Conservation (phyloP, 106 monocot species). For the Allium fistulosum region DNA sequence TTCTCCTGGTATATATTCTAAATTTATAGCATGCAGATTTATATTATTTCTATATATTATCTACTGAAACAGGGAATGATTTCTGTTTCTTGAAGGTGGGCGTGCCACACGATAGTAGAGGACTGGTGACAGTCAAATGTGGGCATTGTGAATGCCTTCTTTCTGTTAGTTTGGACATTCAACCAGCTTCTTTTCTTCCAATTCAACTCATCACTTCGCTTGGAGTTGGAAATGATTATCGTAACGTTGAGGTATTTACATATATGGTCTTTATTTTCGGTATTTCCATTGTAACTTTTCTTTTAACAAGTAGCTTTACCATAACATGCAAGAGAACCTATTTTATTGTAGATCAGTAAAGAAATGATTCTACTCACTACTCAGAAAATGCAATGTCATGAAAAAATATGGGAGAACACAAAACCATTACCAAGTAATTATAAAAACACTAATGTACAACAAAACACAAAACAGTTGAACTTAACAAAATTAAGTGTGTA, state of each 20-base stretch:
- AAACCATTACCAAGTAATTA: too few relatives aligned
- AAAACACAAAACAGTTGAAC: too few relatives aligned
- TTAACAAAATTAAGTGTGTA: too few relatives aligned
- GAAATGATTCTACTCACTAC: too few relatives aligned
- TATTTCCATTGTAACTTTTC: too few relatives aligned
- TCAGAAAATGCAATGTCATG: too few relatives aligned
- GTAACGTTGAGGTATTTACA: too few relatives aligned
- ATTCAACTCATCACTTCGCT: constrained; percentile 31
- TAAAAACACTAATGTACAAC: too few relatives aligned
- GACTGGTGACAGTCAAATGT: constrained; percentile 69
- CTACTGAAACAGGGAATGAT: not conserved
- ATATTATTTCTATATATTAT: not conserved
- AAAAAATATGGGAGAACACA: too few relatives aligned
- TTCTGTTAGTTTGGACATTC: constrained; percentile 50
- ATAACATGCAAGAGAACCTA: not conserved
- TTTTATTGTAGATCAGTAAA: not conserved
- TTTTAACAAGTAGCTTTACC: not conserved
- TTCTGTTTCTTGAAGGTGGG: constrained; percentile 50
- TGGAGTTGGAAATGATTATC: constrained; percentile 15
- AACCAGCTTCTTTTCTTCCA: constrained; percentile 40
- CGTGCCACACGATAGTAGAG: constrained; percentile 61
- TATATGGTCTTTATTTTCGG: too few relatives aligned
- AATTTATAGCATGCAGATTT: not conserved
- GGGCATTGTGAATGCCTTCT: constrained; percentile 80
- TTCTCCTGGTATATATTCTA: constrained; percentile 39